Evolutionary conservation across 2,329 filamentous ascomycete genomes (phyloP), one percentile per base, ranked within the genome.

Genomic region (Fusarium lyarnte): DNA sequence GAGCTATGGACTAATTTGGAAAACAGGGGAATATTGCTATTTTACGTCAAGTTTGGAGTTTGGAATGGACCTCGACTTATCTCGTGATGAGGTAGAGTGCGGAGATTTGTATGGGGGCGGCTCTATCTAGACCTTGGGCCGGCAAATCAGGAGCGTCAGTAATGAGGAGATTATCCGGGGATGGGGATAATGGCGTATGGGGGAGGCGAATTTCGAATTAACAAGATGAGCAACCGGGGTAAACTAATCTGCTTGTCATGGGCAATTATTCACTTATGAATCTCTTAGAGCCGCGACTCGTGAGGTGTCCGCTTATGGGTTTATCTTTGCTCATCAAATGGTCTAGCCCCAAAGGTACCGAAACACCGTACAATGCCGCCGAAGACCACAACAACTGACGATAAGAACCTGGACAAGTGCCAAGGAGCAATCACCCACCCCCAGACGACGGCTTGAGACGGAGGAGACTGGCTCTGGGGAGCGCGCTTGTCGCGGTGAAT

Each of bases 401-500:
- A 77, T 77, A 74, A 70, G 46, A 54, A 63, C 66, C 45, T 52
- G 58, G 52, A 66, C 47, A 58, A 57, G 65, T 74, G 72, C 52
- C 54, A 63, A 72, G 42, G 46, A 33, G 29, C 14, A 51, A 58
- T 38, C n/a, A 63, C 31, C 60, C 35, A 65, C 62, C 66, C 61
- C 63, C 58, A 63, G 63, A 69, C 49, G 64, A 54, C 62, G 72
- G 67, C 60, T 71, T 70, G 41, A 69, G 58, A 59, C 64, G 69
- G 72, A 68, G 31, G 54, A 57, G 27, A 47, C n/a, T 57, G 54
- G 57, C 58, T 75, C 67, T 77, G 75, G 75, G 75, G 74, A 71
- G 58, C 66, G 75, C 75, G 76, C 75, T 77, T 77, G 75, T 77
- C 75, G 76, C 75, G 76, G 61, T 66, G 70, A 59, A 66, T 76